These are phyloP conservation scores for Elaeis guineensis DNA, from an alignment of 176 grass and related monocot genomes.

Conservation along the genomic window DNA sequence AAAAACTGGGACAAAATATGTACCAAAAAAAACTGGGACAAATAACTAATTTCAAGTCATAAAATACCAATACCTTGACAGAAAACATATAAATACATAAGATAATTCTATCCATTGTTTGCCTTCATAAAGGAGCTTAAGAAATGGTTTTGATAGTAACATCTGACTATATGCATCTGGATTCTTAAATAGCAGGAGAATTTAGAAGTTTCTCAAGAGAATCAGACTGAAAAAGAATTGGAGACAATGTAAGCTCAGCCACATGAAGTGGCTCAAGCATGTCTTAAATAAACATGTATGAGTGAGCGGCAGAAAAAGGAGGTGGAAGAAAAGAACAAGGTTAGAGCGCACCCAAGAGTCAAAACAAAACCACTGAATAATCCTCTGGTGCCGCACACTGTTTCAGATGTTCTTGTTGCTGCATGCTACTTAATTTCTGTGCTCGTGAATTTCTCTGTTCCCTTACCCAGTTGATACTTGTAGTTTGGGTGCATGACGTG, in stretches of 20 bases:
- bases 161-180: no score
- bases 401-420: neutral
- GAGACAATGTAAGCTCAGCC: constrained; percentile 25
- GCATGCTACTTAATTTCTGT: constrained; percentile 21
- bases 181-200: neutral
- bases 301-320: constrained; percentile 25
- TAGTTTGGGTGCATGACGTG: constrained; percentile 3
- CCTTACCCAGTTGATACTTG: neutral
- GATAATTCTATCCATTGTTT: no score
- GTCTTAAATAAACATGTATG: neutral
- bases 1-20: no score
- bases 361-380: constrained; percentile 1
- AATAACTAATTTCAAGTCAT: no score
- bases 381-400: neutral
- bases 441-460: constrained; percentile 10
- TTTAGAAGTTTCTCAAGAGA: neutral
- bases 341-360: constrained; percentile 27
- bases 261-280: constrained; percentile 31
- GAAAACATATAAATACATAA: no score
- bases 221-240: neutral
- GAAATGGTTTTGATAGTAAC: no score
- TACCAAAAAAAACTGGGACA: no score
- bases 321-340: constrained; percentile 25
- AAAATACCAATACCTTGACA: no score
- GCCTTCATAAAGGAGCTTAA: no score